Base-by-base conservation (phyloP, 202 grass and related monocot species). In the Zizania palustris region DNA sequence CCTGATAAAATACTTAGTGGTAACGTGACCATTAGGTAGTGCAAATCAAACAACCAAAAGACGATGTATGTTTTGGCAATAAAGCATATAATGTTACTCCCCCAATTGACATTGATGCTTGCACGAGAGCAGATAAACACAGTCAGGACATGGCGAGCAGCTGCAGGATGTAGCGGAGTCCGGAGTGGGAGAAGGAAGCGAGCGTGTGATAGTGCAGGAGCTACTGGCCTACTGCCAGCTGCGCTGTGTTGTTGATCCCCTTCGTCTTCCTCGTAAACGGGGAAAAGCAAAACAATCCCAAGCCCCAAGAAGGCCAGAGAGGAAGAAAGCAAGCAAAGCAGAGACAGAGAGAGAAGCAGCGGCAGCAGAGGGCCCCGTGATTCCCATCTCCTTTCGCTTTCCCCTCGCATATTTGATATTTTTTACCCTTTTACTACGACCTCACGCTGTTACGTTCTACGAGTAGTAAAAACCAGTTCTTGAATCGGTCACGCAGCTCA, bases 381-480 rank as follows among this genome's bases (percentile, higher is more conserved):
- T 61, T 36, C 58, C 58, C 22, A 51, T 77, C 20, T 19, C n/a
- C 38, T 57, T 19, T 40, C 58, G n/a, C 46, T 36, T 42, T 58
- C 65, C 14, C 16, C 44, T 22, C 42, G 4, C 65, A 15, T 7
- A 0, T n/a, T n/a, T n/a, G n/a, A 15, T 7, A 0, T 64, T 15
- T 79, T 69, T 79, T 64, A 79, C 28, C 63, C 0, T 58, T 69
- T 69, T 22, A 15, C 22, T 16, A 14, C 48, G 4, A 15, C 19
- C 48, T 38, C 81, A 11, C 55, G 3, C 35, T 0, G 4, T 3
- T 3, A 42, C 46, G 46, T 6, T 6, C 6, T 42, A 42, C 14
- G 15, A 6, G 4, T 12, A 51, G 74, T 73, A 59, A 67, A 86
- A 78, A 62, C 53, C 68, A 44, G 9, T 49, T 37, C 37, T 74